These are phyloP conservation scores for Babesia caballi DNA, from an alignment of 169 alveolate species.

Conservation along the genomic window DNA sequence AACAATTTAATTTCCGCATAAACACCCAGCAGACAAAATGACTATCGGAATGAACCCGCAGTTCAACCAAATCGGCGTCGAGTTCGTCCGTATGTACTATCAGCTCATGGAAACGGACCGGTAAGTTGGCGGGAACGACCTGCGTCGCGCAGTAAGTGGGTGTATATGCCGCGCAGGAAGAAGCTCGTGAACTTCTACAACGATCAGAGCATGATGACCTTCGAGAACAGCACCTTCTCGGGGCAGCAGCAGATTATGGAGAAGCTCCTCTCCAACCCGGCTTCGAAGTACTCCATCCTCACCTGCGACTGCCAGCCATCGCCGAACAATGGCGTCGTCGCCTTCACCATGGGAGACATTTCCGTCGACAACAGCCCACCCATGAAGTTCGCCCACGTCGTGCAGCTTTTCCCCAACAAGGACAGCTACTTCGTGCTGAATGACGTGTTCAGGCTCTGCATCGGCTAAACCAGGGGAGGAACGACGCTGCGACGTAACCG, in stretches of 20 bases:
- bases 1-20: background rate
- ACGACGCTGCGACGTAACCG: no score
- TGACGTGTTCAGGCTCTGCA: conserved; percentile 66
- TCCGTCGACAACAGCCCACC: conserved; percentile 79
- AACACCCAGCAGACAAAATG: conserved; percentile 28
- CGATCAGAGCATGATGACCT: conserved; percentile 85
- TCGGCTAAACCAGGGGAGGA: conserved; percentile 33
- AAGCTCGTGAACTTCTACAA: conserved; percentile 71
- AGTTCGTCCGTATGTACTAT: conserved; percentile 60
- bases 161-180: conserved; percentile 15
- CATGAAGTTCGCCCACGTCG: conserved; percentile 76
- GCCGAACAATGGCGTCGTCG: conserved; percentile 66
- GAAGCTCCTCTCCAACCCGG: conserved; percentile 71
- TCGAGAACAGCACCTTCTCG: conserved; percentile 75
- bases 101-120: conserved; percentile 61
- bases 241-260: conserved; percentile 81
- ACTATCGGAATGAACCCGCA: conserved; percentile 46
- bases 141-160: background rate
- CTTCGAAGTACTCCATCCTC: conserved; percentile 49
- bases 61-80: conserved; percentile 45
- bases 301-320: conserved; percentile 71
- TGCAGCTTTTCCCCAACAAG: conserved; percentile 78
- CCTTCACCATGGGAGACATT: conserved; percentile 58
- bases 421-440: conserved; percentile 70
- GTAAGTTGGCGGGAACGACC: conserved; percentile 1